Percentiles rank a stretch among this genome's conserved stretches.
Evolutionary conservation across 768 basidiomycete genomes (phyloP).

Genomic region (Calocybe cyanea): DNA sequence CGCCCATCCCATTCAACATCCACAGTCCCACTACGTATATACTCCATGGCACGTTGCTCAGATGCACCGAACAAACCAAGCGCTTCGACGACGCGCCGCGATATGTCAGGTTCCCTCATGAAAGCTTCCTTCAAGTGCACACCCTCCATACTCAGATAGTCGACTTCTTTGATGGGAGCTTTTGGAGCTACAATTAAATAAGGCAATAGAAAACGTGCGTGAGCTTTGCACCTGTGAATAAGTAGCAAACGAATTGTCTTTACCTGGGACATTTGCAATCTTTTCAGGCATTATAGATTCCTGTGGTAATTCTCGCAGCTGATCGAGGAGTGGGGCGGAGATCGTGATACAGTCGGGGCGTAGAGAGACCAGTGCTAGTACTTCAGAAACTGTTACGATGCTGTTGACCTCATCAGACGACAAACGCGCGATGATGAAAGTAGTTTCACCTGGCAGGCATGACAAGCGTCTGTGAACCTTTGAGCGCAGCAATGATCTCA

Average conservation of each 20-base stretch:
- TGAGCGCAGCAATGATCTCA: conserved; percentile 34
- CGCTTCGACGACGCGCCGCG: conserved; percentile 42
- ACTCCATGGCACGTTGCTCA: conserved; percentile 37
- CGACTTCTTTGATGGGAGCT: conserved; percentile 13
- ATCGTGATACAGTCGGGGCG: conserved; percentile 41
- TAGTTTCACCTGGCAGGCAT: conserved; percentile 45
- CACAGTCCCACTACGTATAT: conserved; percentile 6
- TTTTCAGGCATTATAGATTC: conserved; percentile 9
- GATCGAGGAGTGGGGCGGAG: conserved; percentile 35
- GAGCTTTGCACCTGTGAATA: too few relatives aligned
- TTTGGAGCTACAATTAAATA: too few relatives aligned
- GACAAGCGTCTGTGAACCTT: conserved; percentile 37
- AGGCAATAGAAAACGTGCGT: too few relatives aligned
- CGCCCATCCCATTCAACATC: conserved; percentile 6
- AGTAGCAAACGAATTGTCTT: too few relatives aligned
- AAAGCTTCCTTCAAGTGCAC: conserved; percentile 32
- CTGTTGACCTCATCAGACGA: conserved; percentile 16
- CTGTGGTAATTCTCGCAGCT: conserved; percentile 26
- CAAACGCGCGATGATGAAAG: not conserved
- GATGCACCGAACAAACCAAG: conserved; percentile 38
- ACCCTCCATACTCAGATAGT: conserved; percentile 34
- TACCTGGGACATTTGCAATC: too few relatives aligned
- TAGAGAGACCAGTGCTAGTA: conserved; percentile 37
- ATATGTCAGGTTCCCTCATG: conserved; percentile 31
- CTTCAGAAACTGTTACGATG: conserved; percentile 38